phyloP scores from a whole-genome alignment of 768 basidiomycete genomes.

The Pleurotus platypus region DNA sequence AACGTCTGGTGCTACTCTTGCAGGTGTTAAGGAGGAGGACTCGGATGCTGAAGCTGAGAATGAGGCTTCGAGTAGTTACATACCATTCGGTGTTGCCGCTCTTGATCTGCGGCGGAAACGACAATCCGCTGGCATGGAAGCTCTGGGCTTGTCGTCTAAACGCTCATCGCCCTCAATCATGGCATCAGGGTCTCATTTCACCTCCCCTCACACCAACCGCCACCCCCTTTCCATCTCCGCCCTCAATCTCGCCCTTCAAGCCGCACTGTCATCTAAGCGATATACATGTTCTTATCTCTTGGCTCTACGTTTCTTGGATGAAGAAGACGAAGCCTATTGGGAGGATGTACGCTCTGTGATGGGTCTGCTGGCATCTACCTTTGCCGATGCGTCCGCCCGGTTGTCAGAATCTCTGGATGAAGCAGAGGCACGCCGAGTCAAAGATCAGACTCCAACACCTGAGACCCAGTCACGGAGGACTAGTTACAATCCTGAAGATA shows the following conservation, averaged over 20 bases:
- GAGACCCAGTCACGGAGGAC: slow-evolving; percentile 13
- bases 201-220: slow-evolving; percentile 58
- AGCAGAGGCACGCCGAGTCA: slow-evolving; percentile 47
- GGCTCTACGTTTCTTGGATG: slow-evolving; percentile 69
- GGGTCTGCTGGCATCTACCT: slow-evolving; percentile 60
- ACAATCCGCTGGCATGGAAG: slow-evolving; percentile 44
- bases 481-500: slow-evolving; percentile 19
- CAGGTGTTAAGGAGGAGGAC: slow-evolving; percentile 27
- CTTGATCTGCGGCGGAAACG: slow-evolving; percentile 57
- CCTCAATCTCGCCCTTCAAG: slow-evolving; percentile 56
- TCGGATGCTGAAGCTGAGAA: slow-evolving; percentile 20
- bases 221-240: slow-evolving; percentile 69
- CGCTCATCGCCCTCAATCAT: slow-evolving; percentile 27
- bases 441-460: slow-evolving; percentile 48
- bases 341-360: slow-evolving; percentile 80
- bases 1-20: slow-evolving; percentile 13
- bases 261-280: slow-evolving; percentile 67
- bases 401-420: slow-evolving; percentile 64
- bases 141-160: slow-evolving; percentile 37
- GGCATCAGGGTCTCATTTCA: slow-evolving; percentile 57
- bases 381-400: slow-evolving; percentile 61
- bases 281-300: slow-evolving; percentile 79
- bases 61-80: slow-evolving; percentile 14
- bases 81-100: slow-evolving; percentile 59
- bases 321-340: slow-evolving; percentile 78